Evolutionary conservation across 176 grass and related monocot genomes (phyloP).

Genomic region (Echinochloa phyllopogon): DNA sequence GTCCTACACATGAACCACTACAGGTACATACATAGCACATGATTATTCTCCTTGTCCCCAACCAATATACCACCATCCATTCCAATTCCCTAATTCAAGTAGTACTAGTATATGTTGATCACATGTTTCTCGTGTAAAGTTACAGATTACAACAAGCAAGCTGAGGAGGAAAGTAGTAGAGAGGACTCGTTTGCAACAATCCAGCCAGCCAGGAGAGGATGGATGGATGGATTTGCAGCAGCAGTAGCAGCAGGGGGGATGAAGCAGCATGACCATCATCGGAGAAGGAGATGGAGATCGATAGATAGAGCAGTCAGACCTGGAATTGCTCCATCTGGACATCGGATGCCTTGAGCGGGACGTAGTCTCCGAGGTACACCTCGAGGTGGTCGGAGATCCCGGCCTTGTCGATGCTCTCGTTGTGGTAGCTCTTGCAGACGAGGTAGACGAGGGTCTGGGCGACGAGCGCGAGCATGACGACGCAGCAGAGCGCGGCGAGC

Average conservation of each 20-base stretch:
- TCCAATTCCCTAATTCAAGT: background rate
- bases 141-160: background rate
- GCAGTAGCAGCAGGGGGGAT: too few relatives aligned
- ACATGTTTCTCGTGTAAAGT: background rate
- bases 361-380: slow-evolving; percentile 89
- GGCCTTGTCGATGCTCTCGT: slow-evolving; percentile 92
- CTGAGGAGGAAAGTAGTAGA: background rate
- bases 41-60: background rate
- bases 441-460: slow-evolving; percentile 87
- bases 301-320: slow-evolving; percentile 39
- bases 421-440: slow-evolving; percentile 92
- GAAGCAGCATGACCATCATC: too few relatives aligned
- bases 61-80: background rate
- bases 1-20: background rate
- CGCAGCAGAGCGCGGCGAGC: slow-evolving; percentile 55
- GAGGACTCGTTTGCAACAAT: background rate
- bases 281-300: too few relatives aligned
- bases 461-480: slow-evolving; percentile 78
- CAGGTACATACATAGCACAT: background rate
- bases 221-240: background rate
- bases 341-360: slow-evolving; percentile 81
- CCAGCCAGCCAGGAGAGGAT: background rate
- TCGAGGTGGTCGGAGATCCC: slow-evolving; percentile 87
- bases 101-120: background rate
- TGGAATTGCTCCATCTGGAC: slow-evolving; percentile 80